Conservation (phyloP, 805 yeast species). For the Ogataea philodendri region DNA sequence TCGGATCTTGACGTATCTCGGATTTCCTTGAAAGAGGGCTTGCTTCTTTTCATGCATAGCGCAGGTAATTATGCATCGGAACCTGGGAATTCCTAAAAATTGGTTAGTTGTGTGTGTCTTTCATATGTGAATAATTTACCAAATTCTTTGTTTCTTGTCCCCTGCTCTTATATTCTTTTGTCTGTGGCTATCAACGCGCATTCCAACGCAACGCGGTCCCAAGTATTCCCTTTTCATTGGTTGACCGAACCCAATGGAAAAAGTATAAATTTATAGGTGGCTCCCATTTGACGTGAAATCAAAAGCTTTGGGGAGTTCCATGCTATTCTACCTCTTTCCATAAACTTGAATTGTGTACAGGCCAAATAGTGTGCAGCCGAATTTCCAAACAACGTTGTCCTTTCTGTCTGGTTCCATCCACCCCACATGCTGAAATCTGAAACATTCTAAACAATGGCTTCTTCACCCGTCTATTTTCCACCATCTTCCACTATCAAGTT, state of each 20-base stretch:
- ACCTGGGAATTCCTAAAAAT: neutral
- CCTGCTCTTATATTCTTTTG: slow-evolving; percentile 6
- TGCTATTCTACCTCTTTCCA: slow-evolving; percentile 9
- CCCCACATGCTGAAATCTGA: slow-evolving; percentile 7
- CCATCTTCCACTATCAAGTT: slow-evolving; percentile 8
- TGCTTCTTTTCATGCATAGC: slow-evolving; percentile 3
- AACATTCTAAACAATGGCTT: slow-evolving; percentile 15
- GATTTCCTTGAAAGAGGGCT: too few relatives aligned
- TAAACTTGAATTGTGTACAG: slow-evolving; percentile 6
- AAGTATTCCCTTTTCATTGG: slow-evolving; percentile 4
- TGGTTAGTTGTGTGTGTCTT: slow-evolving; percentile 5
- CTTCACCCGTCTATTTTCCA: slow-evolving; percentile 14
- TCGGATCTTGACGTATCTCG: neutral
- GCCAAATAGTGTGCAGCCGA: slow-evolving; percentile 7
- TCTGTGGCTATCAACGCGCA: slow-evolving; percentile 9
- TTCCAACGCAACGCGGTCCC: slow-evolving; percentile 7
- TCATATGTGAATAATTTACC: slow-evolving; percentile 2
- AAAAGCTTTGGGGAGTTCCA: slow-evolving; percentile 9
- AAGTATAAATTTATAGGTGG: slow-evolving; percentile 8
- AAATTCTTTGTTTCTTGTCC: slow-evolving; percentile 7
- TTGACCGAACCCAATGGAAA: slow-evolving; percentile 7
- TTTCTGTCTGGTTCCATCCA: neutral
- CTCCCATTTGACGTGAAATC: slow-evolving; percentile 5
- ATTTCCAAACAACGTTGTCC: neutral
- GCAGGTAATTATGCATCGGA: slow-evolving; percentile 1